Conservation (phyloP, 805 yeast species). For the Metschnikowia noctiluminum region DNA sequence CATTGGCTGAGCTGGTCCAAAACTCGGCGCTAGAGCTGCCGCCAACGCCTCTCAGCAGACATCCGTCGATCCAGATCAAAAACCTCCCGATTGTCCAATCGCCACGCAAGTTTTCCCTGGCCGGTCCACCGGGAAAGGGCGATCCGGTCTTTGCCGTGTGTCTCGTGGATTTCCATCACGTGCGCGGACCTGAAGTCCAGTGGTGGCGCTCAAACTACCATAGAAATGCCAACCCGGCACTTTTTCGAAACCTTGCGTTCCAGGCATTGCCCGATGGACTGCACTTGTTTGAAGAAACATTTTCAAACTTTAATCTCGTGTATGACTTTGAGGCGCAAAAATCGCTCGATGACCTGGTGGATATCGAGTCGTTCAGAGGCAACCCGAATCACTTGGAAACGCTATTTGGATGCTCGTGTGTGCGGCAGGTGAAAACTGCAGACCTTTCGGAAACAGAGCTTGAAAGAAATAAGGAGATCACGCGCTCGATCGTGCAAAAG, state of each 20-base stretch:
- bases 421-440: constrained; percentile 69
- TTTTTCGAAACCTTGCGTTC: constrained; percentile 89
- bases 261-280: constrained; percentile 97
- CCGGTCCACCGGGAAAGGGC: constrained; percentile 20
- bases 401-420: constrained; percentile 92
- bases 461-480: constrained; percentile 57
- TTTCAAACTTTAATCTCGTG: constrained; percentile 81
- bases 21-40: constrained; percentile 1
- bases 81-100: constrained; percentile 32
- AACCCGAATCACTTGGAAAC: constrained; percentile 52
- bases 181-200: constrained; percentile 91
- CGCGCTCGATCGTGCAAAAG: constrained; percentile 87
- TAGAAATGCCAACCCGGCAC: constrained; percentile 24
- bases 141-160: constrained; percentile 75
- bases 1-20: background rate
- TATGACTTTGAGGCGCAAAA: constrained; percentile 53
- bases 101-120: constrained; percentile 25
- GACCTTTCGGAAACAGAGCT: constrained; percentile 47
- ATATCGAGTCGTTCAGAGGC: constrained; percentile 29
- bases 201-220: constrained; percentile 64
- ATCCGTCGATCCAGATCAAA: constrained; percentile 32
- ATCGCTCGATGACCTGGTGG: constrained; percentile 45
- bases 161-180: constrained; percentile 89
- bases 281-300: constrained; percentile 89
- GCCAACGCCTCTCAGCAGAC: constrained; percentile 7